Conservation (phyloP, 2,329 filamentous ascomycete species). For the Knufia petricola region DNA sequence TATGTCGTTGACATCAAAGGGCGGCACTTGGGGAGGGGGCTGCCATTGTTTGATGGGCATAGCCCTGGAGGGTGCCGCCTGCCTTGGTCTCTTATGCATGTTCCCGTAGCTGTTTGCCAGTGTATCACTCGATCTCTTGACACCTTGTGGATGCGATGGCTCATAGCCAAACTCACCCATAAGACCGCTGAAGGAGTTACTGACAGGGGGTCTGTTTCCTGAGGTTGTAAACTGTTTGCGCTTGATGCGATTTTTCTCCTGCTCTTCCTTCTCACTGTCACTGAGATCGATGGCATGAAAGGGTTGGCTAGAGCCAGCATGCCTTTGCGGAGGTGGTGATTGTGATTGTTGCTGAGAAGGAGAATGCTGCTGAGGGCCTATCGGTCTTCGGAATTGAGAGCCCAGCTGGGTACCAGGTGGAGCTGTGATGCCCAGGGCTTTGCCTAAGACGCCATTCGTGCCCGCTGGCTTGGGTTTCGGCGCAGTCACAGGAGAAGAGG, state of each 20-base stretch:
- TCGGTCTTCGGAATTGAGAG: slow-evolving; percentile 47
- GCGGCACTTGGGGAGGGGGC: slow-evolving; percentile 17
- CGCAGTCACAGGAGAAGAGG: slow-evolving; percentile 67
- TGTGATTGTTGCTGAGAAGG: slow-evolving; percentile 26
- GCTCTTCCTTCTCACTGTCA: slow-evolving; percentile 41
- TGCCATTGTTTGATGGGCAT: slow-evolving; percentile 27
- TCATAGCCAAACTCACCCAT: slow-evolving; percentile 7
- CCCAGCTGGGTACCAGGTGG: slow-evolving; percentile 54
- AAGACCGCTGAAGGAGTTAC: slow-evolving; percentile 5
- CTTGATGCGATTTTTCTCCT: slow-evolving; percentile 48
- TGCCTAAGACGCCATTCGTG: slow-evolving; percentile 42
- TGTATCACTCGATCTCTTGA: slow-evolving; percentile 35
- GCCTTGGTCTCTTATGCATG: slow-evolving; percentile 32
- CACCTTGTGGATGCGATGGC: slow-evolving; percentile 5
- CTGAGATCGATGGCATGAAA: slow-evolving; percentile 57
- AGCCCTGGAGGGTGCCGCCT: slow-evolving; percentile 38
- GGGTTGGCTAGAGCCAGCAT: slow-evolving; percentile 38
- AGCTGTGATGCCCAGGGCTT: slow-evolving; percentile 49
- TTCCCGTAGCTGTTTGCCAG: slow-evolving; percentile 34
- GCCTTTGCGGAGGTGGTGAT: slow-evolving; percentile 45
- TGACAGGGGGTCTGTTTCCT: slow-evolving; percentile 20
- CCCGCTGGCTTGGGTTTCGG: slow-evolving; percentile 24
- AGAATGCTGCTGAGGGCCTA: slow-evolving; percentile 32
- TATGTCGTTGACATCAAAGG: slow-evolving; percentile 42
- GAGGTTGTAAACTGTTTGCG: slow-evolving; percentile 39